phyloP scores from a whole-genome alignment of 345 rosid genomes.

The Salix koriyanagi region DNA sequence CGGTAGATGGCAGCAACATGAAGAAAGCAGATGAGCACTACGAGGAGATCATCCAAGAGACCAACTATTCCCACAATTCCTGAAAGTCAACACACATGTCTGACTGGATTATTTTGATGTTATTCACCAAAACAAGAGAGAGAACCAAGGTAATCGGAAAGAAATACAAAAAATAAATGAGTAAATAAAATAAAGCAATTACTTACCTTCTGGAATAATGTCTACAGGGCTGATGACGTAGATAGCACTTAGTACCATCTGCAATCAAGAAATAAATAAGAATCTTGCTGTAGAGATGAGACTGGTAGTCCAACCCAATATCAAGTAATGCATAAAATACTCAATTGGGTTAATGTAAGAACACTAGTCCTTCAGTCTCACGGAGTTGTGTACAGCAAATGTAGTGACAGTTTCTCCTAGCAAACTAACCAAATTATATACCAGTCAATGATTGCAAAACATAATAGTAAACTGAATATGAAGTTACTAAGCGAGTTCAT shows the following conservation, averaged over 20 bases:
- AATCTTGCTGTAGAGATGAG: not conserved
- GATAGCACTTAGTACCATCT: conserved; percentile 61
- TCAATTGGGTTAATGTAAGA: not conserved
- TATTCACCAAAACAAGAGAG: not conserved
- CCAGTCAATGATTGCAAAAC: not conserved
- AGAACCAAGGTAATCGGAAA: not conserved
- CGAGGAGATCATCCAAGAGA: conserved; percentile 69
- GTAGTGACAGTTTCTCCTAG: not conserved
- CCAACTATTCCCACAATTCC: conserved; percentile 74
- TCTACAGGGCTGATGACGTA: conserved; percentile 86
- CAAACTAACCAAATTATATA: not conserved
- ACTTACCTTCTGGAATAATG: conserved; percentile 82
- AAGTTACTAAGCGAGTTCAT: not conserved
- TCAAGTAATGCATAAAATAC: not conserved
- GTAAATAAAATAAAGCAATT: not conserved
- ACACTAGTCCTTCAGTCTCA: not conserved
- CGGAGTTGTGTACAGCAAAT: not conserved
- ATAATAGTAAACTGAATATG: not conserved
- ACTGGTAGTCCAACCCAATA: not conserved
- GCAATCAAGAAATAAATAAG: conserved; percentile 17
- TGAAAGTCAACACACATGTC: conserved; percentile 11
- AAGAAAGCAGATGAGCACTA: conserved; percentile 61
- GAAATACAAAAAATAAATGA: not conserved
- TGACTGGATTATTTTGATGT: not conserved
- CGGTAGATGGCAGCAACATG: conserved; percentile 85